Conservation (phyloP, 495 filamentous ascomycete genomes). For the Penicillium roqueforti region DNA sequence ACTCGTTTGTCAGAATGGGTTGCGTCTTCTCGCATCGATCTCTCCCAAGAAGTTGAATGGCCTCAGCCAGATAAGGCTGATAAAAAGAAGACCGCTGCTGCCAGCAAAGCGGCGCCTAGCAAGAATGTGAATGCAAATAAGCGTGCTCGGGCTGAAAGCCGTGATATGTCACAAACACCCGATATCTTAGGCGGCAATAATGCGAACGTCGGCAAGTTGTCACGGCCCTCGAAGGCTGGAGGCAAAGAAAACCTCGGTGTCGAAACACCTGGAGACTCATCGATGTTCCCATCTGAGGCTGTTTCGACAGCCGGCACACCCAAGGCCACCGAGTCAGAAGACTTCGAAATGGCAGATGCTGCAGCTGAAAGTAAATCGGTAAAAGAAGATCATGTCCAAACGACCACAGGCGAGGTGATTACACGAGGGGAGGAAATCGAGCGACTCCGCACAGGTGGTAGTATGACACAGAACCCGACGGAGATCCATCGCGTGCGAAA, state of each 20-base stretch:
- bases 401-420: constrained; percentile 49
- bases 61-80: constrained; percentile 66
- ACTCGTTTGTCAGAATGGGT: constrained; percentile 73
- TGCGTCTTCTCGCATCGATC: constrained; percentile 71
- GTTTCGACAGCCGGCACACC: constrained; percentile 52
- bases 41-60: constrained; percentile 73
- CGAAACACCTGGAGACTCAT: constrained; percentile 34
- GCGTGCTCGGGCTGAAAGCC: constrained; percentile 48
- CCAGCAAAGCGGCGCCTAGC: constrained; percentile 41
- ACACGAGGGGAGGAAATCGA: constrained; percentile 92
- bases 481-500: constrained; percentile 97
- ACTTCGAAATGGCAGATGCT: constrained; percentile 62
- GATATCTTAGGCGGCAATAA: constrained; percentile 52
- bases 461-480: constrained; percentile 97
- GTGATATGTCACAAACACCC: constrained; percentile 57
- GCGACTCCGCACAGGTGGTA: constrained; percentile 85
- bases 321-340: constrained; percentile 51
- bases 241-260: constrained; percentile 58
- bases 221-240: constrained; percentile 53
- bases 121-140: constrained; percentile 43
- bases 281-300: constrained; percentile 45
- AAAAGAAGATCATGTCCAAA: constrained; percentile 33
- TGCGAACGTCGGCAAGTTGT: constrained; percentile 41
- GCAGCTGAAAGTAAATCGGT: constrained; percentile 40
- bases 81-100: constrained; percentile 56